Evolutionary conservation across 1,284 basidiomycete genomes (phyloP).

Genomic region (Fistulinella cinereoalba): DNA sequence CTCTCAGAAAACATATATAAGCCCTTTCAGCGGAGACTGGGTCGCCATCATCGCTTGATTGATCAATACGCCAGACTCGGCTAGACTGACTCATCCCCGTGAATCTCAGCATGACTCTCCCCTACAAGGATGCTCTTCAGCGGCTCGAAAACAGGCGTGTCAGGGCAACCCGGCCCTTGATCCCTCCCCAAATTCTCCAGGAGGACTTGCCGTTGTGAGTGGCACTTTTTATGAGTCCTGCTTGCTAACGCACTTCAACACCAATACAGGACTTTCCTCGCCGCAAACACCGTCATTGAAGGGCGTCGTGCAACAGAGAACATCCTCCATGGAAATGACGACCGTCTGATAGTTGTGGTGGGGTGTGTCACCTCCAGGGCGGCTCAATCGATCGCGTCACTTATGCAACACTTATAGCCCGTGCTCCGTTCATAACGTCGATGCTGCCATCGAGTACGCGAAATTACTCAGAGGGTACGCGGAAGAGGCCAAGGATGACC

Average conservation of each 20-base stretch:
- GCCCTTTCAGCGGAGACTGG: slow-evolving; percentile 16
- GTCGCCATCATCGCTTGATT: too few relatives aligned
- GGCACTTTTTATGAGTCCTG: background rate
- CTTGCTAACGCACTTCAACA: slow-evolving; percentile 3
- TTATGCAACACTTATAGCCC: slow-evolving; percentile 51
- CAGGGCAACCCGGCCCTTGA: slow-evolving; percentile 80
- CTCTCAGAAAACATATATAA: slow-evolving; percentile 14
- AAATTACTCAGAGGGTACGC: slow-evolving; percentile 79
- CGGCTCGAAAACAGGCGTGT: slow-evolving; percentile 87
- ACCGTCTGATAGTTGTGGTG: slow-evolving; percentile 85
- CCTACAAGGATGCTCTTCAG: slow-evolving; percentile 74
- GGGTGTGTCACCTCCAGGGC: slow-evolving; percentile 41
- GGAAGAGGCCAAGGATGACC: slow-evolving; percentile 76
- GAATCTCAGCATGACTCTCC: slow-evolving; percentile 54
- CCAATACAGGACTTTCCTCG: slow-evolving; percentile 54
- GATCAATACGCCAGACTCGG: too few relatives aligned
- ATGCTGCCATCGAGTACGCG: slow-evolving; percentile 84
- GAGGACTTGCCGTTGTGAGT: slow-evolving; percentile 80
- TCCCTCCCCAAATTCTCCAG: slow-evolving; percentile 89
- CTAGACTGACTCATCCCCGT: slow-evolving; percentile 17
- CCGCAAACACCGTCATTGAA: slow-evolving; percentile 81
- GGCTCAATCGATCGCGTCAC: slow-evolving; percentile 1
- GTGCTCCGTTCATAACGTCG: slow-evolving; percentile 89
- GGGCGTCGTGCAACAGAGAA: slow-evolving; percentile 80
- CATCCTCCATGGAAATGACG: slow-evolving; percentile 81